Evolutionary conservation across 257 asterid genomes (phyloP).

Genomic region (Fraxinus quadrangulata): DNA sequence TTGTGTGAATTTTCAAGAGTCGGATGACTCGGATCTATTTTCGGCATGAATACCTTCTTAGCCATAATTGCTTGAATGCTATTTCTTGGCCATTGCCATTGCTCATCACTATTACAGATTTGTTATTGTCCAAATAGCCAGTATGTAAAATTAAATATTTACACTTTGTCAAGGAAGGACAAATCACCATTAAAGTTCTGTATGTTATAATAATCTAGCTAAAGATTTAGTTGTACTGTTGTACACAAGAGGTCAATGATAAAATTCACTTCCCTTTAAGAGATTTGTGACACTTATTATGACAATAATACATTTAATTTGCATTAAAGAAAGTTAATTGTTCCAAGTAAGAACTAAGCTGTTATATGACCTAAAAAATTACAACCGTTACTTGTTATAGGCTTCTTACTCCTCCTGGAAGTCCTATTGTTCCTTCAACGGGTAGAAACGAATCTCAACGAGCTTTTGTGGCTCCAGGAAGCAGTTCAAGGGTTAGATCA

Average conservation of each 20-base stretch:
- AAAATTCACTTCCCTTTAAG: background rate
- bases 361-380: background rate
- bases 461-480: constrained; percentile 60
- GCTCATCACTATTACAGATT: background rate
- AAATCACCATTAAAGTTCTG: background rate
- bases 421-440: constrained; percentile 79
- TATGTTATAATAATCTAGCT: background rate
- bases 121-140: background rate
- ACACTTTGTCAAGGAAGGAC: background rate
- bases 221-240: background rate
- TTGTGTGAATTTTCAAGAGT: background rate
- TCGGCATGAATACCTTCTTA: background rate
- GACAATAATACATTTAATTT: background rate
- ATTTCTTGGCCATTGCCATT: background rate
- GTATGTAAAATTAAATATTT: background rate
- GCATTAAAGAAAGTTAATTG: background rate
- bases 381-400: constrained; percentile 31
- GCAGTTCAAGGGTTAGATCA: constrained; percentile 65
- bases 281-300: background rate
- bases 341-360: background rate
- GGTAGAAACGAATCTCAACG: constrained; percentile 66
- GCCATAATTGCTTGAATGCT: background rate
- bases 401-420: constrained; percentile 99
- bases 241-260: background rate
- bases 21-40: background rate